Conservation (phyloP, 1,284 basidiomycete genomes). For the Cutaneotrichosporon cutaneum region DNA sequence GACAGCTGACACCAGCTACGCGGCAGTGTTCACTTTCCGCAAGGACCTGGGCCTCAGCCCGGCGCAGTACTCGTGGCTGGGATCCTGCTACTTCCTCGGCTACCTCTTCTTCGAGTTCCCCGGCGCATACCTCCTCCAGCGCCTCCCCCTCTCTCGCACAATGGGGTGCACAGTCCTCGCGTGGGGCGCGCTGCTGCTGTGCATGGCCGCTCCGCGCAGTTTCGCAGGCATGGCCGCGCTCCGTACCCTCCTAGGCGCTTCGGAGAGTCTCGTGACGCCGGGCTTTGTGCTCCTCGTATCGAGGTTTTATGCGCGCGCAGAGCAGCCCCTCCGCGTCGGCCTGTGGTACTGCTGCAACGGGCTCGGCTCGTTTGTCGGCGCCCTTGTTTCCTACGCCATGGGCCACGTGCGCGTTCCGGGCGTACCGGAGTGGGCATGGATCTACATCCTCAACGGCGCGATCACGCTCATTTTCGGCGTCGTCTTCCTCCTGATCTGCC, state of each 20-base stretch:
- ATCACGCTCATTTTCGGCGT: slow-evolving; percentile 38
- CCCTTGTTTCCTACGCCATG: slow-evolving; percentile 41
- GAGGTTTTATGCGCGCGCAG: slow-evolving; percentile 46
- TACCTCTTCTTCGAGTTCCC: slow-evolving; percentile 41
- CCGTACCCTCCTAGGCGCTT: slow-evolving; percentile 42
- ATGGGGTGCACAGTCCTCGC: slow-evolving; percentile 35
- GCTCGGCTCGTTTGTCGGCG: slow-evolving; percentile 36
- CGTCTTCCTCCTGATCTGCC: slow-evolving; percentile 37
- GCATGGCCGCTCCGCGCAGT: slow-evolving; percentile 42
- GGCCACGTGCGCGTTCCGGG: slow-evolving; percentile 32
- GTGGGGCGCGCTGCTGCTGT: slow-evolving; percentile 48
- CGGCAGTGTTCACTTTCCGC: slow-evolving; percentile 45
- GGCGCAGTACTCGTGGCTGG: slow-evolving; percentile 38
- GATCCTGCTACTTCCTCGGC: slow-evolving; percentile 32
- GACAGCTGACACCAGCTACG: slow-evolving; percentile 34
- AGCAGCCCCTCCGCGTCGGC: slow-evolving; percentile 44
- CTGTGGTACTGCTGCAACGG: slow-evolving; percentile 47
- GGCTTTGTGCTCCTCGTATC: slow-evolving; percentile 48
- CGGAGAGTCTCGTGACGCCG: slow-evolving; percentile 48
- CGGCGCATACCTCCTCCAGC: slow-evolving; percentile 36
- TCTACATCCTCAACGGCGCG: slow-evolving; percentile 41
- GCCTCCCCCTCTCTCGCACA: slow-evolving; percentile 33
- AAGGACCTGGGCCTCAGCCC: slow-evolving; percentile 38
- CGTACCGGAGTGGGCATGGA: slow-evolving; percentile 39
- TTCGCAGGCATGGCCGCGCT: slow-evolving; percentile 43